Evolutionary conservation across 2,329 filamentous ascomycete species (phyloP).

Genomic region (Neocatenulostroma microsporum): DNA sequence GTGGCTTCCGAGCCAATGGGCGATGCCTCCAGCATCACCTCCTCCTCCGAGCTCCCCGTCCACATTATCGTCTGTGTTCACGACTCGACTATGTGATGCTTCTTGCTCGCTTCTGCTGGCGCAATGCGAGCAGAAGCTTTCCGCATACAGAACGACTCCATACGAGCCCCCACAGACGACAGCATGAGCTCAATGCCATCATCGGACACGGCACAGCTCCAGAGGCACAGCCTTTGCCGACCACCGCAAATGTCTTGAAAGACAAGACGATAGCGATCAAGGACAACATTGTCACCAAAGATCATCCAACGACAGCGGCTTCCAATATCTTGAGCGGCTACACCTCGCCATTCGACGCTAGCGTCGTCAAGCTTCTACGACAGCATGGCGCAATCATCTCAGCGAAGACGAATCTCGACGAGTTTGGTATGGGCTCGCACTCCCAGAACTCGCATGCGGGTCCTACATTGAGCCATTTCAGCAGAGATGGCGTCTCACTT

Average conservation of each 20-base stretch:
- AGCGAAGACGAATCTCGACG: conserved; percentile 88
- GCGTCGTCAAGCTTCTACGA: conserved; percentile 63
- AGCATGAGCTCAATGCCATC: conserved; percentile 7
- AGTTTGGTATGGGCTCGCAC: conserved; percentile 92
- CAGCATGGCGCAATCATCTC: conserved; percentile 55
- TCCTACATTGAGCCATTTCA: conserved; percentile 50
- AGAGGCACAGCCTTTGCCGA: no score
- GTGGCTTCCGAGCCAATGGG: no score
- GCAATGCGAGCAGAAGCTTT: conserved; percentile 5
- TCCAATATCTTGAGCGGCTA: conserved; percentile 64
- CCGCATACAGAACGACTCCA: not conserved
- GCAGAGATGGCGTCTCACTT: conserved; percentile 28
- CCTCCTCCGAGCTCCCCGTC: no score
- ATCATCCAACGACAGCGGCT: conserved; percentile 64
- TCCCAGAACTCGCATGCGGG: conserved; percentile 62
- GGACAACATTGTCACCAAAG: conserved; percentile 44
- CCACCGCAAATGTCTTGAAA: conserved; percentile 4
- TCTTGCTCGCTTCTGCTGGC: conserved; percentile 8
- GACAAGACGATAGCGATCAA: conserved; percentile 41
- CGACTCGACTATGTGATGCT: conserved; percentile 10
- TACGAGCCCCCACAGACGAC: not conserved
- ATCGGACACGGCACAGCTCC: not conserved
- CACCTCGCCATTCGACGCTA: conserved; percentile 73
- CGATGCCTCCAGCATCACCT: no score
- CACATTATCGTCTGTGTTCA: no score